These are phyloP conservation scores for Pythium phragmitis DNA, from an alignment of 352 stramenopile species.

Conservation along the genomic window DNA sequence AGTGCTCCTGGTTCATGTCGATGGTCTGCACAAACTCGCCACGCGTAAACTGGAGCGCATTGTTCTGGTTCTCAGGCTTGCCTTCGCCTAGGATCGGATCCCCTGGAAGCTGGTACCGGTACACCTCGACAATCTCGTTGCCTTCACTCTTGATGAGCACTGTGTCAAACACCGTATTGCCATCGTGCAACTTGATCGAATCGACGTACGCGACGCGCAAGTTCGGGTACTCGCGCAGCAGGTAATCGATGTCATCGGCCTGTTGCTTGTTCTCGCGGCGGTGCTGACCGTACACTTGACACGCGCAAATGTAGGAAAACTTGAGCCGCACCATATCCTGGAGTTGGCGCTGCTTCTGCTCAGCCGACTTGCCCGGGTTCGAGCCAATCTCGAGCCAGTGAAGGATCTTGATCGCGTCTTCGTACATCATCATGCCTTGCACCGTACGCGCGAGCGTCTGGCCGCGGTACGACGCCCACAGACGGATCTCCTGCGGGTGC, in stretches of 20 bases:
- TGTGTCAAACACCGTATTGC: conserved; percentile 56
- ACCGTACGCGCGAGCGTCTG: conserved; percentile 87
- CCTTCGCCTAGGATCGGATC: conserved; percentile 87
- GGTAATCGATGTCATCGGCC: conserved; percentile 87
- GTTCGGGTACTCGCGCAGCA: conserved; percentile 88
- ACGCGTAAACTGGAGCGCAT: conserved; percentile 81
- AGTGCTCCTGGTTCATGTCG: conserved; percentile 91
- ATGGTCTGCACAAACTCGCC: conserved; percentile 89
- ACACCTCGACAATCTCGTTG: conserved; percentile 85
- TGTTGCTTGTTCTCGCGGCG: conserved; percentile 69
- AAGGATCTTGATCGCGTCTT: conserved; percentile 82
- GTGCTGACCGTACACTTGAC: conserved; percentile 87
- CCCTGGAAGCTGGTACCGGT: conserved; percentile 85
- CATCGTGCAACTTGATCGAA: conserved; percentile 45
- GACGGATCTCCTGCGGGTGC: conserved; percentile 68
- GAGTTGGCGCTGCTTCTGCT: conserved; percentile 79
- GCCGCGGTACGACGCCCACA: conserved; percentile 83
- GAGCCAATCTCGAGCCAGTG: conserved; percentile 83
- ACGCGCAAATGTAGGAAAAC: conserved; percentile 88
- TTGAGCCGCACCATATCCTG: conserved; percentile 84
- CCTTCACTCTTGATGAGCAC: conserved; percentile 80
- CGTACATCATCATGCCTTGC: conserved; percentile 90
- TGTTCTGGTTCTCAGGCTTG: conserved; percentile 89
- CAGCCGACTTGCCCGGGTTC: conserved; percentile 52
- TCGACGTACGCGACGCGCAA: conserved; percentile 90